Conservation (phyloP, 331 rosid species). For the Rhamnella rubrinervis region DNA sequence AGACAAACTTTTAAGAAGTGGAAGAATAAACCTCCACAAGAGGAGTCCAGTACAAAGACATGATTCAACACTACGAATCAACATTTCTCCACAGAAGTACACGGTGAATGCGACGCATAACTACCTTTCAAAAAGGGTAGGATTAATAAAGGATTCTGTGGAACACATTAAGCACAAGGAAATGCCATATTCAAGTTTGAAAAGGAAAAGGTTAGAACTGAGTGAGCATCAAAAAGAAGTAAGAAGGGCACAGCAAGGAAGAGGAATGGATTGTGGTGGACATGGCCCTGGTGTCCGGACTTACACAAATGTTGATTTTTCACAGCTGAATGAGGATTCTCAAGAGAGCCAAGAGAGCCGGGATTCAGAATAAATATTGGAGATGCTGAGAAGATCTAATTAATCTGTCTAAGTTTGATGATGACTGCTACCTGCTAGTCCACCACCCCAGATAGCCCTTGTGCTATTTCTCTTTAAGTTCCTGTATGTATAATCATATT, state of each 20-base stretch:
- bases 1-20: constrained; percentile 67
- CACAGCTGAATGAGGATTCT: constrained; percentile 61
- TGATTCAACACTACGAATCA: constrained; percentile 28
- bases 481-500: too few relatives aligned
- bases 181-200: constrained; percentile 25
- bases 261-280: constrained; percentile 56
- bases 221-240: constrained; percentile 87
- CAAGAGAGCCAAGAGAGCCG: constrained; percentile 58
- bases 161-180: constrained; percentile 25
- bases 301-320: constrained; percentile 66
- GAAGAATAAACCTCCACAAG: constrained; percentile 63
- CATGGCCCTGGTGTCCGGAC: constrained; percentile 79
- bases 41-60: constrained; percentile 52
- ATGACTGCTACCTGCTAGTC: too few relatives aligned
- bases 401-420: constrained; percentile 11
- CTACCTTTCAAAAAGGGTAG: constrained; percentile 63
- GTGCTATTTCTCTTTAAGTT: too few relatives aligned
- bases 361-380: constrained; percentile 58
- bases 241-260: constrained; percentile 76
- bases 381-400: constrained; percentile 39
- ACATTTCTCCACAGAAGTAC: constrained; percentile 36
- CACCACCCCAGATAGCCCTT: too few relatives aligned
- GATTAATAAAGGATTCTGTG: constrained; percentile 29
- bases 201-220: constrained; percentile 55
- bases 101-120: constrained; percentile 47